phyloP scores from a whole-genome alignment of 805 yeast species.

The Saccharomycopsis javanensis region DNA sequence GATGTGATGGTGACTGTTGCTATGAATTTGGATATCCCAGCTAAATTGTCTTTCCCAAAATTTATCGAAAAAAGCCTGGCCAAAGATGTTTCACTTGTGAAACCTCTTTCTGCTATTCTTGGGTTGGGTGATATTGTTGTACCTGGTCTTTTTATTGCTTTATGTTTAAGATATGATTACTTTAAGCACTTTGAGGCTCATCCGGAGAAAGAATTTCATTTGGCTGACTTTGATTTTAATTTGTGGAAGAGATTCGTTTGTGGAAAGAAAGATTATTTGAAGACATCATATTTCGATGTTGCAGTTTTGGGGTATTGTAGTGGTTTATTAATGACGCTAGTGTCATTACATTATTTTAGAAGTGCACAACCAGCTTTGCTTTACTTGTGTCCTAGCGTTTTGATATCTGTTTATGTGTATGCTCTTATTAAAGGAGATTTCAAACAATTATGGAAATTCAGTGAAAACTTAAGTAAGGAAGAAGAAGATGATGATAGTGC shows the following conservation, averaged over 20 bases:
- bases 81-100: conserved; percentile 10
- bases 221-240: background rate
- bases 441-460: conserved; percentile 31
- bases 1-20: conserved; percentile 58
- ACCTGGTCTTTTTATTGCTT: conserved; percentile 45
- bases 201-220: conserved; percentile 30
- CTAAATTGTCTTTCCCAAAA: conserved; percentile 35
- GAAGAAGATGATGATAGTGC: conserved; percentile 9
- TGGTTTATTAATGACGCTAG: conserved; percentile 38
- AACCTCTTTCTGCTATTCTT: conserved; percentile 29
- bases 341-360: conserved; percentile 30
- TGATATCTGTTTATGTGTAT: conserved; percentile 26
- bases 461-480: conserved; percentile 21
- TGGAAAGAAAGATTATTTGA: conserved; percentile 23
- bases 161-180: conserved; percentile 48
- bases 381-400: conserved; percentile 46
- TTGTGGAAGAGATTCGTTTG: background rate
- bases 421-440: conserved; percentile 37
- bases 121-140: conserved; percentile 62
- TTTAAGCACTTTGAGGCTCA: conserved; percentile 28
- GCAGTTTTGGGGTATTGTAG: conserved; percentile 39
- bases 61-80: background rate
- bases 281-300: conserved; percentile 34
- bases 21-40: conserved; percentile 43
- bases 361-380: conserved; percentile 61